phyloP scores from a whole-genome alignment of 257 asterid genomes.

The Solanum raphanifolium region DNA sequence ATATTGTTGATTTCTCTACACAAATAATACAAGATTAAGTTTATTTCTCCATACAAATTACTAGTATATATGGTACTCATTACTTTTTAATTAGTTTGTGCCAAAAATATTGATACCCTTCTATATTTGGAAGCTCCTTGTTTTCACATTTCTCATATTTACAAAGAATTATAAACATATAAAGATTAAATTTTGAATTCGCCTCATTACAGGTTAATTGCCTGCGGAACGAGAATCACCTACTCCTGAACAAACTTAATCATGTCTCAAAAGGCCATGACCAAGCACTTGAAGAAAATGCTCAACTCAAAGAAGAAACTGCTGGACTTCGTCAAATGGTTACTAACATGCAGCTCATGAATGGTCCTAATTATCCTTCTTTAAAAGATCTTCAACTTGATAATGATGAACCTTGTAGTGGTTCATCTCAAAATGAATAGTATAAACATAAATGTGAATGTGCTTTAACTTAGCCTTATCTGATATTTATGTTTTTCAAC shows the following conservation, averaged over 20 bases:
- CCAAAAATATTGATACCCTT: not conserved
- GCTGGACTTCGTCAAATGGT: slow-evolving; percentile 8
- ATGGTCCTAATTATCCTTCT: not conserved
- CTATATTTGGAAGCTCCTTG: not conserved
- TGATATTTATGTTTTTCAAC: not conserved
- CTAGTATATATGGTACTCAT: not conserved
- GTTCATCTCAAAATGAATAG: slow-evolving; percentile 1
- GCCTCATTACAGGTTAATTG: slow-evolving; percentile 34
- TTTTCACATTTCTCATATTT: not conserved
- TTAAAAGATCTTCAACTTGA: not conserved
- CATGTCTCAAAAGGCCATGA: not conserved
- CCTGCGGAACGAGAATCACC: slow-evolving; percentile 84
- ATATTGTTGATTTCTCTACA: not conserved
- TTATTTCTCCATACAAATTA: not conserved
- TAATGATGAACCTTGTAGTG: not conserved
- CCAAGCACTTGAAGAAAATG: slow-evolving; percentile 5
- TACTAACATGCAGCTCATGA: slow-evolving; percentile 4
- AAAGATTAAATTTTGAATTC: not conserved
- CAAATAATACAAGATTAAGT: not conserved
- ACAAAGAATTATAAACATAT: not conserved
- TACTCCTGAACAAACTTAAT: slow-evolving; percentile 10
- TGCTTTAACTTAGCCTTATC: not conserved
- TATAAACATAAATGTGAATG: not conserved
- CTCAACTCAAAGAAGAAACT: slow-evolving; percentile 12
- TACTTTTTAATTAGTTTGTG: not conserved